These are phyloP conservation scores for Talaromyces funiculosus DNA, from an alignment of 2,329 filamentous ascomycete genomes.

Conservation along the genomic window DNA sequence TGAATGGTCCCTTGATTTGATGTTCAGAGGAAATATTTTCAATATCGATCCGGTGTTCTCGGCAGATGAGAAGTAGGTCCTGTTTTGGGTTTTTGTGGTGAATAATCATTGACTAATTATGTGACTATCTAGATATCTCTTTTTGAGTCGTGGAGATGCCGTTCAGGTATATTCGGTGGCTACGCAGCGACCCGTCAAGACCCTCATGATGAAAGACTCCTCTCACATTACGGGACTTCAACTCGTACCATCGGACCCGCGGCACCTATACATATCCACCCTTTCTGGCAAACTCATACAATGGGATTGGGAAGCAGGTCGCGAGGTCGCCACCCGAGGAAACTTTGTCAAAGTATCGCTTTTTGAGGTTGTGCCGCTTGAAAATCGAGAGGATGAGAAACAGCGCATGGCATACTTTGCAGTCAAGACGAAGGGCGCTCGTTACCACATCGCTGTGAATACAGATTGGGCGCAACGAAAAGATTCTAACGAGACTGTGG, in stretches of 20 bases:
- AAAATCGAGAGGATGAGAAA: constrained; percentile 18
- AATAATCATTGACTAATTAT: background rate
- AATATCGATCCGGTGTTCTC: constrained; percentile 54
- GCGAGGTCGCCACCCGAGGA: constrained; percentile 41
- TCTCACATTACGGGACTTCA: constrained; percentile 48
- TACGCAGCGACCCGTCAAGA: constrained; percentile 73
- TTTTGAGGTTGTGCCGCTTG: constrained; percentile 20
- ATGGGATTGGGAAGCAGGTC: constrained; percentile 54
- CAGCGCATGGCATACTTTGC: constrained; percentile 35
- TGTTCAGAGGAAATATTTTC: constrained; percentile 51
- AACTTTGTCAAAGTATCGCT: constrained; percentile 32
- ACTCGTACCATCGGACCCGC: constrained; percentile 46
- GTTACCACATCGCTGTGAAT: background rate
- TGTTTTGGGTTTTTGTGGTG: background rate
- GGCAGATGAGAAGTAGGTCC: constrained; percentile 50
- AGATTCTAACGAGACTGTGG: constrained; percentile 16
- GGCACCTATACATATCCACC: constrained; percentile 51
- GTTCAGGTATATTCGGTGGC: constrained; percentile 75
- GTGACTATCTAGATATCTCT: constrained; percentile 54
- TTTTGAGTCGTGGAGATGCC: constrained; percentile 67
- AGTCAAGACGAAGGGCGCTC: constrained; percentile 26
- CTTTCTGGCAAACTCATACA: constrained; percentile 47
- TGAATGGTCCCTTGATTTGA: constrained; percentile 45
- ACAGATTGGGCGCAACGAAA: constrained; percentile 28
- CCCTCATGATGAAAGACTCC: constrained; percentile 53